Evolutionary conservation across 208 protist genomes (phyloP).

Genomic region (Leishmania tropica): DNA sequence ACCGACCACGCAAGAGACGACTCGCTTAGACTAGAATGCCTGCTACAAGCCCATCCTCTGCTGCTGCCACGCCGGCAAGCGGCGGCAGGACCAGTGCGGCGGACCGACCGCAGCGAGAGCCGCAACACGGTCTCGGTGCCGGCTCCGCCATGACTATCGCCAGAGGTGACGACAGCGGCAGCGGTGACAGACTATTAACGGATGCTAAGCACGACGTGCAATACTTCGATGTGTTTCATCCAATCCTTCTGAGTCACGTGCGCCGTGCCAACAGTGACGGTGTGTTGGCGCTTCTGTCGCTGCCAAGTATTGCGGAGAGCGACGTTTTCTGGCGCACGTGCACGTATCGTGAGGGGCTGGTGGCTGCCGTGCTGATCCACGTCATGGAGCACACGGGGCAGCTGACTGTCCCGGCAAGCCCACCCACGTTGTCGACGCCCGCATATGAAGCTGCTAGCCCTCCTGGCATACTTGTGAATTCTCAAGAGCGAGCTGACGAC

Average conservation of each 20-base stretch:
- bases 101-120: not conserved
- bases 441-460: not conserved
- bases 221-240: constrained; percentile 65
- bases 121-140: not conserved
- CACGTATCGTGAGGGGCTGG: constrained; percentile 66
- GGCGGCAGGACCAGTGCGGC: not conserved
- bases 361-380: constrained; percentile 44
- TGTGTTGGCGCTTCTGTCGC: constrained; percentile 46
- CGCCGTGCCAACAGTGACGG: constrained; percentile 41
- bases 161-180: not conserved
- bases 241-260: constrained; percentile 61
- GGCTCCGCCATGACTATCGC: not conserved
- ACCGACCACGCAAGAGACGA: not conserved
- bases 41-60: not conserved
- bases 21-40: not conserved
- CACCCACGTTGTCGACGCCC: not conserved
- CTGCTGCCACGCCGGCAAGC: not conserved
- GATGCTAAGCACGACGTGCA: constrained; percentile 17
- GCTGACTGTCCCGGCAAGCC: not conserved
- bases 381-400: constrained; percentile 29
- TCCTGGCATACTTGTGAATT: not conserved
- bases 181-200: no score
- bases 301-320: constrained; percentile 39
- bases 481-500: not conserved
- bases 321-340: constrained; percentile 78